phyloP scores from a whole-genome alignment of 2,329 filamentous ascomycete species.

The Corinectria fuckeliana region DNA sequence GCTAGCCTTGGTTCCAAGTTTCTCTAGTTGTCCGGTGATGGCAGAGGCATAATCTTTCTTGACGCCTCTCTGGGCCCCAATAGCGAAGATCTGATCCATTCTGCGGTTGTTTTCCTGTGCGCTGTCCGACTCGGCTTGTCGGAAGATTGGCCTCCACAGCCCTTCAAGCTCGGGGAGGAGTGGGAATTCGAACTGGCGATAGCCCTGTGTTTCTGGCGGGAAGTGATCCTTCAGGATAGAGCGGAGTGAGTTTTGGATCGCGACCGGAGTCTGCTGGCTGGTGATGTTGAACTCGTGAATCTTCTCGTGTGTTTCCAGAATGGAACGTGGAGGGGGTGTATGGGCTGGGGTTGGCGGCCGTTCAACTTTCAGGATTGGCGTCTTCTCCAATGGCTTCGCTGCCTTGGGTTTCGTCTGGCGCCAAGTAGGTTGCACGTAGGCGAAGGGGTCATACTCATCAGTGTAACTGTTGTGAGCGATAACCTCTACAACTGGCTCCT shows the following conservation, averaged over 20 bases:
- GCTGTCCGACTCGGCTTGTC: constrained; percentile 41
- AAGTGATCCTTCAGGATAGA: constrained; percentile 59
- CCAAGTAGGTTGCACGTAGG: constrained; percentile 41
- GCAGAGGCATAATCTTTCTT: constrained; percentile 55
- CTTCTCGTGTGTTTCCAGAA: constrained; percentile 42
- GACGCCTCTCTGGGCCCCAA: constrained; percentile 64
- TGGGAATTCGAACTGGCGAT: constrained; percentile 56
- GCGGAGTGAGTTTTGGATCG: constrained; percentile 64
- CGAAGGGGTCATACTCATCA: constrained; percentile 57
- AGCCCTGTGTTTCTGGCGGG: constrained; percentile 53
- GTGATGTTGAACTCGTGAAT: constrained; percentile 54
- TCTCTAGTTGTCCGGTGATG: constrained; percentile 60
- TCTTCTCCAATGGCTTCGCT: constrained; percentile 27
- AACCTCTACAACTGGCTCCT: constrained; percentile 21
- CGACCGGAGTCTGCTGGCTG: constrained; percentile 55
- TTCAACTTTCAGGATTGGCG: constrained; percentile 37
- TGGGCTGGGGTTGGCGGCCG: constrained; percentile 51
- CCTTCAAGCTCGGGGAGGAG: constrained; percentile 56
- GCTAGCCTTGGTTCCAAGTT: constrained; percentile 57
- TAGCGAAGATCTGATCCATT: constrained; percentile 65
- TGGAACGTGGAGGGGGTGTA: constrained; percentile 48
- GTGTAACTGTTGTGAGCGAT: constrained; percentile 22
- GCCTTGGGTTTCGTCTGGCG: constrained; percentile 9
- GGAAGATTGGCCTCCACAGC: constrained; percentile 61
- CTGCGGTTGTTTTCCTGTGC: constrained; percentile 45